Conservation (phyloP, 1,284 basidiomycete species). For the Tilletia walkeri region DNA sequence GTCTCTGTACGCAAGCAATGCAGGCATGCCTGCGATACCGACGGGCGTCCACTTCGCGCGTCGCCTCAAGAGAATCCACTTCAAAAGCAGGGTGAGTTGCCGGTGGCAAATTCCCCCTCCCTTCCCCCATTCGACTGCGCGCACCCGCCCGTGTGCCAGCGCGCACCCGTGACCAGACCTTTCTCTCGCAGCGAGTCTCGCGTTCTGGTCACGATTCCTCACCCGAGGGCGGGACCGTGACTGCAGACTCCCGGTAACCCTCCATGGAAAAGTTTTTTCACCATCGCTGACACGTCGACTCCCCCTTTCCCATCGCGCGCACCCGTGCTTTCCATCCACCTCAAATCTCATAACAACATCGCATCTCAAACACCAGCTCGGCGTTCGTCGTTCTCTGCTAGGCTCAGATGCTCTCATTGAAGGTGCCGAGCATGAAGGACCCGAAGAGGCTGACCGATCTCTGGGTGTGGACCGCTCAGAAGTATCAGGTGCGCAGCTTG, state of each 20-base stretch:
- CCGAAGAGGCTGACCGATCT: conserved; percentile 13
- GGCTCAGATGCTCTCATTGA: conserved; percentile 11
- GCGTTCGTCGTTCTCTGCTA: conserved; percentile 10
- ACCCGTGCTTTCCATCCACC: background rate
- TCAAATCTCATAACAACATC: background rate
- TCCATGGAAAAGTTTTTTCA: conserved; percentile 17
- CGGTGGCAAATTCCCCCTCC: background rate
- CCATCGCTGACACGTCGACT: conserved; percentile 9
- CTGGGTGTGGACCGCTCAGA: conserved; percentile 11
- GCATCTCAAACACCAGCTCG: conserved; percentile 12
- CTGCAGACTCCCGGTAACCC: background rate
- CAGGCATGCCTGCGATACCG: conserved; percentile 17
- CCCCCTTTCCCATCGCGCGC: background rate
- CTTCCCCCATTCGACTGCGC: background rate
- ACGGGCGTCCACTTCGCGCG: conserved; percentile 12
- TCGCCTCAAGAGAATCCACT: conserved; percentile 11
- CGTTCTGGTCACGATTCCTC: background rate
- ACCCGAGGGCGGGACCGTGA: background rate
- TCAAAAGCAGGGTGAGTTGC: conserved; percentile 9
- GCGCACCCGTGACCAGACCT: background rate
- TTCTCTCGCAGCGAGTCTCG: background rate
- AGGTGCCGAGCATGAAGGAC: conserved; percentile 5
- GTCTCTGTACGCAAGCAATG: conserved; percentile 29
- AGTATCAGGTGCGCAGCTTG: background rate
- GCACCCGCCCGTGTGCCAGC: background rate